Evolutionary conservation across 2,329 filamentous ascomycete species (phyloP).

Genomic region (Arachnopeziza araneosa): DNA sequence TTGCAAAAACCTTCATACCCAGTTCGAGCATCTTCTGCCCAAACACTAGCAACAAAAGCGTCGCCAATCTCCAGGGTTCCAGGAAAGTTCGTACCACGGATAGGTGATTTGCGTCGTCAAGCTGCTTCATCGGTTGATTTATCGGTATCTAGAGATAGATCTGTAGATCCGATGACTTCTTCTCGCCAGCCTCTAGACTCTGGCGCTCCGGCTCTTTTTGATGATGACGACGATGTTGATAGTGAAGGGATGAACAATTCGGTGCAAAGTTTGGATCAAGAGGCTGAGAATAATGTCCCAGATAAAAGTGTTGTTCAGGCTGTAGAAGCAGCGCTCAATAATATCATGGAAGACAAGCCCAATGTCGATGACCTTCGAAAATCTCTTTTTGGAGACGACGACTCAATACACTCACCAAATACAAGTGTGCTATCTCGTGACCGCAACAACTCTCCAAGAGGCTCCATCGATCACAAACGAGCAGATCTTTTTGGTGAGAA

Average conservation of each 20-base stretch:
- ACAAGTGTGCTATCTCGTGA: slow-evolving; percentile 48
- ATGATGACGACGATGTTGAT: slow-evolving; percentile 69
- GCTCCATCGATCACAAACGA: slow-evolving; percentile 53
- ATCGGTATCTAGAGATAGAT: slow-evolving; percentile 38
- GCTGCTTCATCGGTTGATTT: slow-evolving; percentile 58
- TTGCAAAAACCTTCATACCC: slow-evolving; percentile 26
- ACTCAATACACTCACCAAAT: slow-evolving; percentile 32
- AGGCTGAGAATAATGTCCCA: slow-evolving; percentile 52
- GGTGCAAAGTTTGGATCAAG: slow-evolving; percentile 72
- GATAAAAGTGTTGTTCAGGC: slow-evolving; percentile 82
- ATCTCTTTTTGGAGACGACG: slow-evolving; percentile 59
- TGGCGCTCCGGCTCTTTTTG: slow-evolving; percentile 58
- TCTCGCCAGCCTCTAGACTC: slow-evolving; percentile 69
- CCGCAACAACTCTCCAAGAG: slow-evolving; percentile 51
- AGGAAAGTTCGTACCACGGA: slow-evolving; percentile 39
- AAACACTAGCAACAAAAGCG: slow-evolving; percentile 36
- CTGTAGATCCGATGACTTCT: slow-evolving; percentile 29
- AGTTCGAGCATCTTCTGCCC: slow-evolving; percentile 21
- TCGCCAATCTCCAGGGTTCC: slow-evolving; percentile 40
- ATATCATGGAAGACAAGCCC: slow-evolving; percentile 81
- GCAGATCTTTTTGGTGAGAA: slow-evolving; percentile 49
- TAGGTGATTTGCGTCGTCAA: slow-evolving; percentile 51
- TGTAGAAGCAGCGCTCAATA: slow-evolving; percentile 85
- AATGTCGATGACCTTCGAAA: slow-evolving; percentile 59
- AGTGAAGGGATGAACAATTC: slow-evolving; percentile 66